A percentile compares a stretch with the other conserved stretches of the same genome.
These are phyloP conservation scores for Phytophthora citrophthora DNA, from an alignment of 352 stramenopile genomes.

Conservation along the genomic window DNA sequence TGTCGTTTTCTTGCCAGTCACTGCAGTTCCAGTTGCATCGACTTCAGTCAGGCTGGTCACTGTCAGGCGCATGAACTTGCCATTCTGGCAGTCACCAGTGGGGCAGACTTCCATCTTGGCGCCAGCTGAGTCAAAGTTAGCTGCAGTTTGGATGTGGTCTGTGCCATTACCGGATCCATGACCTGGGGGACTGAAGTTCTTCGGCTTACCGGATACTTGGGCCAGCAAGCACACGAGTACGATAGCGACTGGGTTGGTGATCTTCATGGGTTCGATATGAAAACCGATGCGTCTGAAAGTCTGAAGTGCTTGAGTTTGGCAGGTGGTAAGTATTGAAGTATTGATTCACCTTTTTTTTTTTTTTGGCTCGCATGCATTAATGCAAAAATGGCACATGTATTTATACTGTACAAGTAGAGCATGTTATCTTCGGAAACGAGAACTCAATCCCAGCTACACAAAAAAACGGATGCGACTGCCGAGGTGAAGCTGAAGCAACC, in stretches of 20 bases:
- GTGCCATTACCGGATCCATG: conserved; percentile 1
- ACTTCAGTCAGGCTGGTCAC: conserved; percentile 43
- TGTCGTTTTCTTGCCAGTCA: conserved; percentile 17
- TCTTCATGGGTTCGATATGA: conserved; percentile 20
- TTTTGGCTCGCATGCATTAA: no score
- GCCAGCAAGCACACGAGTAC: conserved; percentile 19
- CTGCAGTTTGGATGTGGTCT: conserved; percentile 35
- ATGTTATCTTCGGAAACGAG: no score
- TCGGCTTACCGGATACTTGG: conserved; percentile 3
- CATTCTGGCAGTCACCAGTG: conserved; percentile 70
- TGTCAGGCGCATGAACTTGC: conserved; percentile 93
- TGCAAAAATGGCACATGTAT: no score
- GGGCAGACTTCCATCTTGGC: conserved; percentile 54
- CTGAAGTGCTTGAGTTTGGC: not conserved
- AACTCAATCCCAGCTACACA: no score
- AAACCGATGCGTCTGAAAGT: not conserved
- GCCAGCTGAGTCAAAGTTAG: conserved; percentile 37
- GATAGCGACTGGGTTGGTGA: conserved; percentile 16
- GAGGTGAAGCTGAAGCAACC: conserved; percentile 14
- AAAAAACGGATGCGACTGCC: not conserved
- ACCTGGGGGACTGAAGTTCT: conserved; percentile 6
- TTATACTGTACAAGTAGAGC: no score
- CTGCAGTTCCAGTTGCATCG: conserved; percentile 6
- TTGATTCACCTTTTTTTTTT: no score
- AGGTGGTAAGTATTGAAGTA: not conserved